phyloP scores from a whole-genome alignment of 1,284 basidiomycete species.

The Mycena citricolor region DNA sequence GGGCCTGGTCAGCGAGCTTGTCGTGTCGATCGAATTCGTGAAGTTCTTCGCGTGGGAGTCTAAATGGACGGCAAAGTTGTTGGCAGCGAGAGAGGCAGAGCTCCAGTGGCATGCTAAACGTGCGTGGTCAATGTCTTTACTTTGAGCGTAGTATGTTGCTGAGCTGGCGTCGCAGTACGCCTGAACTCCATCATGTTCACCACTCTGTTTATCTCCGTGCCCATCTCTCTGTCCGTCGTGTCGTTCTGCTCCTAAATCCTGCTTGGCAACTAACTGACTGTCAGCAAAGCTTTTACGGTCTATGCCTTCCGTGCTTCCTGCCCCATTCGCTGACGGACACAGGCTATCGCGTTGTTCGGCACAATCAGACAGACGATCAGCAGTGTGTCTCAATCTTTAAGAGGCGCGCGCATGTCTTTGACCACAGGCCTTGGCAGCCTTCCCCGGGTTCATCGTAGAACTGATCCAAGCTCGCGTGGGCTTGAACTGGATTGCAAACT shows the following conservation, averaged over 20 bases:
- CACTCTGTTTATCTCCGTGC: conserved; percentile 59
- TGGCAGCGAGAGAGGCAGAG: too few species aligned
- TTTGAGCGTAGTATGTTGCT: too few species aligned
- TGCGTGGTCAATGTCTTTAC: too few species aligned
- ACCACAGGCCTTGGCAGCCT: conserved; percentile 39
- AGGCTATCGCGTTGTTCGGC: conserved; percentile 70
- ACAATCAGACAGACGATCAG: conserved; percentile 46
- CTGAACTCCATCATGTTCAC: conserved; percentile 63
- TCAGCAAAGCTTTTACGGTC: too few species aligned
- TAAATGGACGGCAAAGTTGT: too few species aligned
- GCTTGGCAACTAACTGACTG: too few species aligned
- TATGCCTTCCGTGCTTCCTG: too few species aligned
- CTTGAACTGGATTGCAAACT: conserved; percentile 78
- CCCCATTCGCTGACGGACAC: neutral
- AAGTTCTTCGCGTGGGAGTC: too few species aligned
- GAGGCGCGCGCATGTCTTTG: neutral
- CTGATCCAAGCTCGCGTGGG: conserved; percentile 65
- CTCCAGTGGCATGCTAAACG: too few species aligned
- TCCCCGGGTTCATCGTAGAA: conserved; percentile 54
- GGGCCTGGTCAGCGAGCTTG: too few species aligned
- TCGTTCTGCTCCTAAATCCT: conserved; percentile 66
- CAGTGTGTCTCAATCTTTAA: conserved; percentile 24
- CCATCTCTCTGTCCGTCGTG: conserved; percentile 67
- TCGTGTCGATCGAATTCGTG: too few species aligned
- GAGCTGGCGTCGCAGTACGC: conserved; percentile 51